A percentile compares a stretch with the other conserved stretches of the same genome.
These are phyloP conservation scores for Globisporangium sylvaticum DNA, from an alignment of 352 stramenopile species.

Conservation along the genomic window DNA sequence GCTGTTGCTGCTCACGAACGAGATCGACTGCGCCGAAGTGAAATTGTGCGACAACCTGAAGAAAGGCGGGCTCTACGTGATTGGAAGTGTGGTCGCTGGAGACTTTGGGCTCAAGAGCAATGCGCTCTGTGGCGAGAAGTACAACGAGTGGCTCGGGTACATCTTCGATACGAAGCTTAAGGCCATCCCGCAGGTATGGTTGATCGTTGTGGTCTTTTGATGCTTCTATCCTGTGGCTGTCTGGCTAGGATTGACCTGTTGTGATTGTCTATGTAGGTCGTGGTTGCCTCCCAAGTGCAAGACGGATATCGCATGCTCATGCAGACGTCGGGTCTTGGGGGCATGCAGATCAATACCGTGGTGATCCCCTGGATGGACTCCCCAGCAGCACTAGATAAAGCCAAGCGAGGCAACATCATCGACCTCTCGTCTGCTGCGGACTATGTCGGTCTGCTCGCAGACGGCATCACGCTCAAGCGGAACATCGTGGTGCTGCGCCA, in stretches of 20 bases:
- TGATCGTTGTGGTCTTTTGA: background rate
- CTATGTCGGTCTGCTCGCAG: slow-evolving; percentile 44
- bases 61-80: slow-evolving; percentile 76
- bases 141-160: slow-evolving; percentile 42
- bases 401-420: slow-evolving; percentile 5
- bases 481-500: slow-evolving; percentile 56
- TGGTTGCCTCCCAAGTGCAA: slow-evolving; percentile 36
- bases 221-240: background rate
- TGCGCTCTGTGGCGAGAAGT: slow-evolving; percentile 26
- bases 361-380: slow-evolving; percentile 46
- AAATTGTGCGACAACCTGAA: slow-evolving; percentile 75
- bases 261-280: slow-evolving; percentile 27
- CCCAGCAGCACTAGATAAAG: background rate
- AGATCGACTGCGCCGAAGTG: slow-evolving; percentile 34
- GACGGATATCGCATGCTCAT: slow-evolving; percentile 68
- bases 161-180: slow-evolving; percentile 52
- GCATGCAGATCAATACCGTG: slow-evolving; percentile 77
- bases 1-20: slow-evolving; percentile 56
- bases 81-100: slow-evolving; percentile 50
- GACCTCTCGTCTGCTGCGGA: slow-evolving; percentile 17
- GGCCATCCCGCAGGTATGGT: slow-evolving; percentile 38
- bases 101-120: slow-evolving; percentile 32
- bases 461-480: slow-evolving; percentile 49
- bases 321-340: slow-evolving; percentile 60
- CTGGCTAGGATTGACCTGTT: background rate